Percentiles rank a stretch among this genome's conserved stretches.
phyloP scores from a whole-genome alignment of 768 basidiomycete species.

The Lyophyllum shimeji region DNA sequence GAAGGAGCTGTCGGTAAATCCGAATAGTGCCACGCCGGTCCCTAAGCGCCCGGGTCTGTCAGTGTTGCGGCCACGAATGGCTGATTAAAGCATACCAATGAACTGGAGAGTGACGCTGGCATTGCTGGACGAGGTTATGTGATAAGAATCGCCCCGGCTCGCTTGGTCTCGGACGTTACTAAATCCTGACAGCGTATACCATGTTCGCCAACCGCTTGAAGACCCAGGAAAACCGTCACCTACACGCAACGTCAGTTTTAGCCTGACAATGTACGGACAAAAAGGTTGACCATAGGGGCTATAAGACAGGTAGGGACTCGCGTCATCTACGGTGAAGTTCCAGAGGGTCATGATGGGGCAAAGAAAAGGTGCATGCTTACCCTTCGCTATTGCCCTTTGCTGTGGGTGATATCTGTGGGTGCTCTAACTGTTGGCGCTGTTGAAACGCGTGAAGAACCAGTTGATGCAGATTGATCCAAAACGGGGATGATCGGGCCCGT shows the following conservation, averaged over 20 bases:
- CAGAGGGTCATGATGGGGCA: constrained; percentile 19
- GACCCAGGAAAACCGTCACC: constrained; percentile 5
- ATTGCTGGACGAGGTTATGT: constrained; percentile 13
- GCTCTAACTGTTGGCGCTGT: background rate
- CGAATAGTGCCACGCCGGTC: constrained; percentile 13
- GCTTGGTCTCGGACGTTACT: constrained; percentile 8
- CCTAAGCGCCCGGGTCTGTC: constrained; percentile 1
- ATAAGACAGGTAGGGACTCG: constrained; percentile 18
- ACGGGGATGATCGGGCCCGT: constrained; percentile 3
- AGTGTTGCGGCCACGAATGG: background rate
- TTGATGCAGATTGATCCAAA: constrained; percentile 1
- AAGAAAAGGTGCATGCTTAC: constrained; percentile 10
- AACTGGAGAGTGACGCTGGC: constrained; percentile 17
- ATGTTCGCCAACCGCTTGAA: constrained; percentile 12
- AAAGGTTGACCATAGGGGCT: constrained; percentile 14
- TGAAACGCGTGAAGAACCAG: constrained; percentile 7
- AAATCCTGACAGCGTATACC: constrained; percentile 13
- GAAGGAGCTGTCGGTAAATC: constrained; percentile 14
- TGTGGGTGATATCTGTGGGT: background rate
- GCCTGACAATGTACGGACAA: background rate
- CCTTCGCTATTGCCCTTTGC: background rate
- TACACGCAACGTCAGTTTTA: constrained; percentile 3
- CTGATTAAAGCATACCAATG: constrained; percentile 7
- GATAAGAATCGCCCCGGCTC: constrained; percentile 14
- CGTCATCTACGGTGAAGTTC: constrained; percentile 20